phyloP scores from a whole-genome alignment of 1,284 basidiomycete species.

The Naganishia liquefaciens region DNA sequence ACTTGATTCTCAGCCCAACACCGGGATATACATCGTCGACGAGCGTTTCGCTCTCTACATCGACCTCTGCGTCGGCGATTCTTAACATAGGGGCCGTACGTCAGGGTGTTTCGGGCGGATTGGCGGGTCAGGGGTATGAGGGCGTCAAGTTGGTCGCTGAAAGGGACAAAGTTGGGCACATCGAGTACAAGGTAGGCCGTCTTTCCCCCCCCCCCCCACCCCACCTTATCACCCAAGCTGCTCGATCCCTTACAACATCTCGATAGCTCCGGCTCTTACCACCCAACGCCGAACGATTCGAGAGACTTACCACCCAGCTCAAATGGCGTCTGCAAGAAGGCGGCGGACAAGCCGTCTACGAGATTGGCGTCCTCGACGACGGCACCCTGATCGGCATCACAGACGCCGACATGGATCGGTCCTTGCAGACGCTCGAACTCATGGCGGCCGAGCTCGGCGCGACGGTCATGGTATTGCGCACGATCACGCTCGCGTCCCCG shows the following conservation, averaged over 20 bases:
- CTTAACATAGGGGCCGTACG: neutral
- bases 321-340: conserved; percentile 93
- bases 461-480: conserved; percentile 80
- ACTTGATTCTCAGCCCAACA: conserved; percentile 13
- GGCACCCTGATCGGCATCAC: conserved; percentile 80
- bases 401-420: conserved; percentile 71
- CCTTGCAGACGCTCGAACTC: conserved; percentile 77
- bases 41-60: conserved; percentile 12
- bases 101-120: neutral
- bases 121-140: neutral
- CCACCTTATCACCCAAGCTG: neutral
- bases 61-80: conserved; percentile 3
- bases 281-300: conserved; percentile 53
- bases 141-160: conserved; percentile 49
- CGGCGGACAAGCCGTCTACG: conserved; percentile 86
- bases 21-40: conserved; percentile 7
- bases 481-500: conserved; percentile 58
- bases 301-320: conserved; percentile 79
- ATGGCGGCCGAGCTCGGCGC: conserved; percentile 92
- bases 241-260: too few relatives aligned
- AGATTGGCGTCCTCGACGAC: conserved; percentile 81
- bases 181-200: conserved; percentile 51
- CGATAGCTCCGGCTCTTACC: conserved; percentile 31
- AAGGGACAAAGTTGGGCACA: conserved; percentile 52
- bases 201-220: neutral